These are phyloP conservation scores for Apophysomyces trapeziformis DNA, from an alignment of 371 early-diverging fungal genomes.

Conservation along the genomic window DNA sequence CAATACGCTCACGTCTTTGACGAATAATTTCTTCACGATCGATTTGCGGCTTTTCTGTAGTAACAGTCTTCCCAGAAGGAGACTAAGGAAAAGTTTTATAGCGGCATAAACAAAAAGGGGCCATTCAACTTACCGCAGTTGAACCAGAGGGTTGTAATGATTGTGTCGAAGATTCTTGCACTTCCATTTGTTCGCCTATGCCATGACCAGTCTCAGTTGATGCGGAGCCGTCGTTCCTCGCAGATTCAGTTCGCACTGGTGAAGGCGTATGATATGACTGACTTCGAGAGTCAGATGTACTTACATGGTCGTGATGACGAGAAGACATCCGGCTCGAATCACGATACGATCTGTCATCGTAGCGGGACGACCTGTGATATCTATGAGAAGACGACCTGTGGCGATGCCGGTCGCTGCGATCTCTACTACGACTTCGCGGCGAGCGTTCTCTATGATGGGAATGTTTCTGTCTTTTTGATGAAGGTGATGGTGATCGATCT, in stretches of 20 bases:
- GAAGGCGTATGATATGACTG: slow-evolving; percentile 27
- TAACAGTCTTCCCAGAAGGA: slow-evolving; percentile 14
- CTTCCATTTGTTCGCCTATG: slow-evolving; percentile 5
- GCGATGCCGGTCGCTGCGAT: slow-evolving; percentile 34
- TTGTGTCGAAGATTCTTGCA: not conserved
- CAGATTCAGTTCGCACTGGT: slow-evolving; percentile 29
- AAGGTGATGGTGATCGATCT: slow-evolving; percentile 50
- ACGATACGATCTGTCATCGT: slow-evolving; percentile 37
- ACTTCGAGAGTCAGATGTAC: slow-evolving; percentile 43
- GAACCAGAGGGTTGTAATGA: not conserved
- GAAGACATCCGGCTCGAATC: slow-evolving; percentile 25
- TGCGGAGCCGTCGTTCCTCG: slow-evolving; percentile 40
- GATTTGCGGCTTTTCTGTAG: slow-evolving; percentile 14
- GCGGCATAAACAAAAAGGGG: no score
- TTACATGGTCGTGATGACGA: slow-evolving; percentile 48
- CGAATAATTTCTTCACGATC: slow-evolving; percentile 66
- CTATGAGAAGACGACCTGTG: slow-evolving; percentile 41
- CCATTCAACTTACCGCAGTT: not conserved
- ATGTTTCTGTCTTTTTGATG: slow-evolving; percentile 34
- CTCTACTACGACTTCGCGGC: slow-evolving; percentile 38
- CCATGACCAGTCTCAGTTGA: slow-evolving; percentile 15
- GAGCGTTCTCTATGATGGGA: slow-evolving; percentile 34
- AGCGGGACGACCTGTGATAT: slow-evolving; percentile 38
- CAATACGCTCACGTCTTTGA: slow-evolving; percentile 72
- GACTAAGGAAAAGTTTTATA: slow-evolving; percentile 1